phyloP scores from a whole-genome alignment of 352 stramenopile species.

The Pythium biforme region DNA sequence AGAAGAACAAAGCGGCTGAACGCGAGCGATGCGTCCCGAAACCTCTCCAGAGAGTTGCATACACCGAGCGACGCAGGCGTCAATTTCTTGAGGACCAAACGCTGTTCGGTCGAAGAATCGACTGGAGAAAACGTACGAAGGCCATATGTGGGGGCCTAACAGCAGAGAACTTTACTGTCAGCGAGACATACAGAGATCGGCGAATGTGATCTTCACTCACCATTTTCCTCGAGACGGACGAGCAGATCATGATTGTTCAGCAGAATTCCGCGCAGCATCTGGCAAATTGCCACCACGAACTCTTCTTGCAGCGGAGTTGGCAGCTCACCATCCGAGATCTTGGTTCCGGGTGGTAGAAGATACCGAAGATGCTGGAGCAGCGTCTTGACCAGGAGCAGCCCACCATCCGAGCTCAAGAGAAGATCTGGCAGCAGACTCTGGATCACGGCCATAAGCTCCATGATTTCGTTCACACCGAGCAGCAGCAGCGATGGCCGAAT shows the following conservation, averaged over 20 bases:
- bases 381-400: slow-evolving; percentile 74
- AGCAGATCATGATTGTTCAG: slow-evolving; percentile 69
- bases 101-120: slow-evolving; percentile 69
- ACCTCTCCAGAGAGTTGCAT: slow-evolving; percentile 53
- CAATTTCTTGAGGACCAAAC: slow-evolving; percentile 47
- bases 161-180: background rate
- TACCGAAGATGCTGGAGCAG: slow-evolving; percentile 76
- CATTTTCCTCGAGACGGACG: slow-evolving; percentile 78
- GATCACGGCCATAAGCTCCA: slow-evolving; percentile 70
- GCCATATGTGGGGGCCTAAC: slow-evolving; percentile 69
- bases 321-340: slow-evolving; percentile 35
- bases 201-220: slow-evolving; percentile 33
- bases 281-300: slow-evolving; percentile 61
- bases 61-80: slow-evolving; percentile 51
- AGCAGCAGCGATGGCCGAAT: slow-evolving; percentile 46
- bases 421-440: slow-evolving; percentile 75
- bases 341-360: slow-evolving; percentile 54
- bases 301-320: slow-evolving; percentile 61
- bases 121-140: slow-evolving; percentile 62
- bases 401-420: slow-evolving; percentile 47
- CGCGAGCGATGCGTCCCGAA: slow-evolving; percentile 57
- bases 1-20: slow-evolving; percentile 48
- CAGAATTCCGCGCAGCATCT: slow-evolving; percentile 72
- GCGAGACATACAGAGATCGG: background rate
- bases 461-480: slow-evolving; percentile 69